Base-by-base conservation (phyloP, 164 flowering plant species). In the Dillenia suffruticosa region DNA sequence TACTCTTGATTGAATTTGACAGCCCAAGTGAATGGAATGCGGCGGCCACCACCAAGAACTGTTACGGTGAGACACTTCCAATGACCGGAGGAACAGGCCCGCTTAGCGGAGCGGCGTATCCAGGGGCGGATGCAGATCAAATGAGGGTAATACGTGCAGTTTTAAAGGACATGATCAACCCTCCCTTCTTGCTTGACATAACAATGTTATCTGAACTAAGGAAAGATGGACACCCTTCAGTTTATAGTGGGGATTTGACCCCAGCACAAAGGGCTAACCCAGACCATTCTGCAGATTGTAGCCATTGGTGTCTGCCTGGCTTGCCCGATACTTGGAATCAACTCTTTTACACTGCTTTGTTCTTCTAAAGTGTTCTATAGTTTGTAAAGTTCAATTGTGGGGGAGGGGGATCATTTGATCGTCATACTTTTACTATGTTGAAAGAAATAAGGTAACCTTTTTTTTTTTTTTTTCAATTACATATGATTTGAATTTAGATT, bases 221-320 rank as follows among this genome's bases (percentile, higher is more conserved):
- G 69, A 94, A 91, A 67, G 99, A 94, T 51, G 92, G 78, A 0
- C 99, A 94, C 58, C 99, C 97, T 0, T 91, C 99, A 0, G 78
- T 93, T 8, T 93, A 90, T 63, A 84, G 88, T 24, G 94, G 94
- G 0, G 85, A 84, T 55, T 52, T 91, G 67, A 86, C 71, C 64
- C 88, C 86, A 0, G 78, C 55, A 12, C 91, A 90, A 62, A 68
- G 84, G 45, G 85, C 89, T 0, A 85, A 83, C 57, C 96, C 98
- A 3, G 82, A 68, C 51, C 73, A 58, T 9, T 84, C 87, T 1
- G 82, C 96, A 0, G 97, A 91, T 66, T 94, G 99, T 59, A 94
- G 97, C 77, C 99, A 94, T 67, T 94, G 99, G 99, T 91, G 99
- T 73, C 81, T 94, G 12, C 97, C 99, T 10, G 97, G 97, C 9